Conservation (phyloP, 2,329 filamentous ascomycete species). For the Cladophialophora chaetospira region DNA sequence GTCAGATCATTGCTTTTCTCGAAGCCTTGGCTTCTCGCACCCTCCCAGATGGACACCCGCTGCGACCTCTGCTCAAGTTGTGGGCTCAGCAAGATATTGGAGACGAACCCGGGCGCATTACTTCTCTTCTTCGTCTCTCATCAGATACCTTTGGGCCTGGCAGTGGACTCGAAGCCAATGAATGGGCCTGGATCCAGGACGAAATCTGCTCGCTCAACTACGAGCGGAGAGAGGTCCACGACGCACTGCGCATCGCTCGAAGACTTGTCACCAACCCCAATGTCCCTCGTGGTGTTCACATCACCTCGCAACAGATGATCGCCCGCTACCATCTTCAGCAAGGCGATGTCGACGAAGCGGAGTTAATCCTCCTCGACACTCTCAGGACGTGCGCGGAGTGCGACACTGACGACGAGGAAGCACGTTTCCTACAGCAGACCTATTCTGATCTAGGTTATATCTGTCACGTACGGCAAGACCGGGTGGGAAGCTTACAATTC, state of each 20-base stretch:
- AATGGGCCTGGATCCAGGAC: conserved; percentile 19
- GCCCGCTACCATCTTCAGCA: conserved; percentile 8
- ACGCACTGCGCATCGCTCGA: conserved; percentile 11
- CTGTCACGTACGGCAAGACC: neutral
- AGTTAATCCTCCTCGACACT: conserved; percentile 5
- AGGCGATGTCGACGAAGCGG: conserved; percentile 7
- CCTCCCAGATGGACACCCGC: neutral
- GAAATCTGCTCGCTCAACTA: conserved; percentile 17
- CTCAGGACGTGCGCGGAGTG: neutral
- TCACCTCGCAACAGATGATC: conserved; percentile 11
- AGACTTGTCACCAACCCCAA: neutral
- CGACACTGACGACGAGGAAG: neutral
- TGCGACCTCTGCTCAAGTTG: conserved; percentile 5
- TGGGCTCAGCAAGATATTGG: conserved; percentile 7
- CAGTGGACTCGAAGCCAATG: conserved; percentile 7
- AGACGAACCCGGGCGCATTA: neutral
- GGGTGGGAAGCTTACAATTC: neutral
- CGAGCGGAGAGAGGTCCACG: conserved; percentile 5
- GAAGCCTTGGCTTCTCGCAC: conserved; percentile 9
- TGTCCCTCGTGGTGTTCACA: conserved; percentile 10
- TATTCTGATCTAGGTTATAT: conserved; percentile 14
- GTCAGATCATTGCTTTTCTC: conserved; percentile 11
- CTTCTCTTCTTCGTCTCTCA: conserved; percentile 10
- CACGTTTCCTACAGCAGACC: conserved; percentile 8
- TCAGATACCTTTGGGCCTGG: conserved; percentile 8